Conservation (phyloP, 768 basidiomycete species). For the Mycena kentingensis region DNA sequence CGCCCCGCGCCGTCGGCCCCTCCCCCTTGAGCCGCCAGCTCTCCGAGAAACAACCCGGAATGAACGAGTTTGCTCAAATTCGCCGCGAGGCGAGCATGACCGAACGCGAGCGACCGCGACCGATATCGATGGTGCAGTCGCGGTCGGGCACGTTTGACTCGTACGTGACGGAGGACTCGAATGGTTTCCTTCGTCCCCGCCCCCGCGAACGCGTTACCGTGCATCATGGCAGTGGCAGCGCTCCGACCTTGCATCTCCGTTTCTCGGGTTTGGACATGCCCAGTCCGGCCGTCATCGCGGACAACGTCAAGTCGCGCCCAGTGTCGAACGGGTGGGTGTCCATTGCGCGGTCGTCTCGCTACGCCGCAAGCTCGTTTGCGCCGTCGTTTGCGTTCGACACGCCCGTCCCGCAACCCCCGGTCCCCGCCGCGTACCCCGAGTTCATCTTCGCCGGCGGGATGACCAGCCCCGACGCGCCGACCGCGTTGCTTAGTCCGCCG, state of each 20-base stretch:
- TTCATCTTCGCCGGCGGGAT: slow-evolving; percentile 13
- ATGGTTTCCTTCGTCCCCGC: neutral
- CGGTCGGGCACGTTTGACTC: neutral
- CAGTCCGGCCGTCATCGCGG: slow-evolving; percentile 31
- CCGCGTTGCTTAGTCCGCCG: neutral
- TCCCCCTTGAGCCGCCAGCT: slow-evolving; percentile 14
- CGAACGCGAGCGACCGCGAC: neutral
- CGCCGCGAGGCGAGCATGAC: slow-evolving; percentile 5
- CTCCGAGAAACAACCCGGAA: slow-evolving; percentile 1
- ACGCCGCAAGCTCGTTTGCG: slow-evolving; percentile 15
- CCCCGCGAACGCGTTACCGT: slow-evolving; percentile 44
- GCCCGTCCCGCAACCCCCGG: slow-evolving; percentile 6
- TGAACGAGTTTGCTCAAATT: slow-evolving; percentile 10
- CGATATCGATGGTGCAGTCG: no score
- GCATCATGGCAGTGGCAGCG: slow-evolving; percentile 40
- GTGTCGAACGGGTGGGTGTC: slow-evolving; percentile 21
- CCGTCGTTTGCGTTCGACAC: slow-evolving; percentile 20
- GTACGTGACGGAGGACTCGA: neutral
- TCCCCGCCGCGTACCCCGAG: slow-evolving; percentile 5
- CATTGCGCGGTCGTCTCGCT: slow-evolving; percentile 19
- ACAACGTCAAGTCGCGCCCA: slow-evolving; percentile 30
- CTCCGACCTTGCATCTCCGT: slow-evolving; percentile 56
- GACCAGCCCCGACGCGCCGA: neutral
- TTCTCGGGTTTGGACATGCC: slow-evolving; percentile 54
- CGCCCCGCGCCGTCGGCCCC: slow-evolving; percentile 26